Base-by-base conservation (phyloP, 169 alveolate species). In the Plasmodium coatneyi region DNA sequence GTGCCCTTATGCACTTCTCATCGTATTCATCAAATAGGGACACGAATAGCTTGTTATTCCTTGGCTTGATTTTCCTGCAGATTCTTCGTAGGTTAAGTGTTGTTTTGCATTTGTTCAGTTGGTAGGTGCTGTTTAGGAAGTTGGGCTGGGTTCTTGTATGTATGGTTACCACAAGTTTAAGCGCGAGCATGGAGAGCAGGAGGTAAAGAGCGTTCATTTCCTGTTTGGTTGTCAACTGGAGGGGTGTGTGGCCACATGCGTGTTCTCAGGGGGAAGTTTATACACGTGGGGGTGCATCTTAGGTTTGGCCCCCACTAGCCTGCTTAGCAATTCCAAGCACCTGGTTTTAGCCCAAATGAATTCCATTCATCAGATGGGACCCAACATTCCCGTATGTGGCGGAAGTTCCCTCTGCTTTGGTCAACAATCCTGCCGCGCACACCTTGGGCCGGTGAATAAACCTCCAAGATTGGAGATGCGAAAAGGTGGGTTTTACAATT, bases 1-100 rank as follows among this genome's bases (percentile, higher is more conserved):
- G 80, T 12, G 93, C 93, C 41, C 80, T 86, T 43, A 86, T 86
- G 46, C 93, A 86, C 19, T 86, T 86, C 56, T 86, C 93, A 54
- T 86, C 93, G 43, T 86, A 86, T 41, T 86, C 86, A 28, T 86
- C 93, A 86, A 86, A 86, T n/a, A 86, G 22, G 39, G 84, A 76
- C n/a, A 30, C 36, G 70, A n/a, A 34, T 5, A 78, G 14, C 30
- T 76, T 86, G 66, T 76, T 56, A 16, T 43, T 86, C 43, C 84
- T 76, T 16, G 19, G 60, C 54, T 76, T 74, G 39, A 74, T 32
- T 78, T n/a, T 86, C 66, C 80, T n/a, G 43, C 41, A 74, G 36
- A 34, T 25, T 76, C 86, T 86, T 19, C 32, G 60, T 25, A 74
- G 28, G 7, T 86, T 54, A 5, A 74, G n/a, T 5, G 80, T 74